Percentiles rank a stretch among this genome's conserved stretches.
These are phyloP conservation scores for Kwoniella heveanensis DNA, from an alignment of 768 basidiomycete species.

Conservation along the genomic window DNA sequence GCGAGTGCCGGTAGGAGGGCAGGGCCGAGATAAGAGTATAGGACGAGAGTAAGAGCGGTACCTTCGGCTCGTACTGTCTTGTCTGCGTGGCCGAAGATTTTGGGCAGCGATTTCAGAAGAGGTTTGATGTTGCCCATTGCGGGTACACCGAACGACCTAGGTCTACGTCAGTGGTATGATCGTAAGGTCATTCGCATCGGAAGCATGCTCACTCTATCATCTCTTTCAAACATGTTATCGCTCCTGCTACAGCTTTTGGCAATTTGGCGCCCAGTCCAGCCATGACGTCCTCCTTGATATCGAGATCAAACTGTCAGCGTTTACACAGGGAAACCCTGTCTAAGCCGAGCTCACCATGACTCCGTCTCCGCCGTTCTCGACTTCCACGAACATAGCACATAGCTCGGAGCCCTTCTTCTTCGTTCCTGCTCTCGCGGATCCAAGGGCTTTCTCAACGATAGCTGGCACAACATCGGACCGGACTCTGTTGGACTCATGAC, in stretches of 20 bases:
- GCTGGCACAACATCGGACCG: conserved; percentile 81
- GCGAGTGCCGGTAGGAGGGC: conserved; percentile 80
- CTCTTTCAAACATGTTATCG: conserved; percentile 76
- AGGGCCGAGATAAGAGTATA: conserved; percentile 84
- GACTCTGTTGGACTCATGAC: conserved; percentile 58
- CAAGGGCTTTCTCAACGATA: conserved; percentile 92
- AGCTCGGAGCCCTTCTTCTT: conserved; percentile 84
- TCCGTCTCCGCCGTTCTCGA: conserved; percentile 83
- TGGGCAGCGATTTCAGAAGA: conserved; percentile 82
- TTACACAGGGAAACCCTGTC: background rate
- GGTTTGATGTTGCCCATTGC: conserved; percentile 63
- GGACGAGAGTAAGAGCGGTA: conserved; percentile 67
- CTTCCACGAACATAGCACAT: conserved; percentile 84
- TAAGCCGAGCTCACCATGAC: conserved; percentile 83
- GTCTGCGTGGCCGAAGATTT: conserved; percentile 92
- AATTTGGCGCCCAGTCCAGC: conserved; percentile 87
- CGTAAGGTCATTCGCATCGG: too few species aligned
- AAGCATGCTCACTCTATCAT: conserved; percentile 78
- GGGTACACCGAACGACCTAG: conserved; percentile 77
- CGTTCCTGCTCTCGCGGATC: conserved; percentile 85
- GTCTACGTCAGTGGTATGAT: conserved; percentile 3
- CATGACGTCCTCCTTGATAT: conserved; percentile 69
- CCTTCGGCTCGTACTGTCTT: conserved; percentile 95
- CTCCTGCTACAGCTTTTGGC: conserved; percentile 85
- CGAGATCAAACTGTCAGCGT: conserved; percentile 8